phyloP scores from a whole-genome alignment of 352 stramenopile genomes.

The Pythium scleroteichum region DNA sequence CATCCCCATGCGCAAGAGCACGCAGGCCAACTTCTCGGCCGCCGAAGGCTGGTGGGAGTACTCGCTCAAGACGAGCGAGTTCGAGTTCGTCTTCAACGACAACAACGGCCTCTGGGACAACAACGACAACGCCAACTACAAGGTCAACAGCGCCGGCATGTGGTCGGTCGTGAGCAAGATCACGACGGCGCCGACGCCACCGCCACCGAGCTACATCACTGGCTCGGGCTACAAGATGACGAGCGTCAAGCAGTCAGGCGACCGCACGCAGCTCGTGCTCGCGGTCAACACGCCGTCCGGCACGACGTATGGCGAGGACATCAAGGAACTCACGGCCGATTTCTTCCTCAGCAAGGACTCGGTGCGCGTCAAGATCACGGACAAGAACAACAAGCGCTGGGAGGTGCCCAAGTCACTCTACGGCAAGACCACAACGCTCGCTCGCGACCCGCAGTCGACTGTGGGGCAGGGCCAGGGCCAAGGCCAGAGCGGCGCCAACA shows the following conservation, averaged over 20 bases:
- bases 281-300: slow-evolving; percentile 29
- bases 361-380: slow-evolving; percentile 54
- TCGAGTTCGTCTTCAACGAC: slow-evolving; percentile 57
- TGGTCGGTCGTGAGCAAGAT: slow-evolving; percentile 44
- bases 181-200: slow-evolving; percentile 22
- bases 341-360: slow-evolving; percentile 41
- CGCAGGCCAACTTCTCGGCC: slow-evolving; percentile 29
- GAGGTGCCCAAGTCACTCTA: slow-evolving; percentile 45
- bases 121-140: slow-evolving; percentile 47
- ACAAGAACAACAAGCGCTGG: slow-evolving; percentile 54
- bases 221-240: slow-evolving; percentile 41
- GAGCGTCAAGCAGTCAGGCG: slow-evolving; percentile 29
- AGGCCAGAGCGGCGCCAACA: slow-evolving; percentile 3
- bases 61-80: slow-evolving; percentile 31
- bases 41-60: slow-evolving; percentile 42
- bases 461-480: slow-evolving; percentile 6
- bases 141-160: slow-evolving; percentile 34
- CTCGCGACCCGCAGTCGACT: not conserved
- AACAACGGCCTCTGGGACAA: slow-evolving; percentile 46
- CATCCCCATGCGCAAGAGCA: slow-evolving; percentile 27
- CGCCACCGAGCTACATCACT: slow-evolving; percentile 32
- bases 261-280: slow-evolving; percentile 38
- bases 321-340: slow-evolving; percentile 43
- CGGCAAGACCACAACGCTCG: slow-evolving; percentile 30
- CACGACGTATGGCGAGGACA: slow-evolving; percentile 29